Percentiles rank a stretch among this genome's conserved stretches.
phyloP scores from a whole-genome alignment of 306 rosid genomes.

The Acacia acuminata region DNA sequence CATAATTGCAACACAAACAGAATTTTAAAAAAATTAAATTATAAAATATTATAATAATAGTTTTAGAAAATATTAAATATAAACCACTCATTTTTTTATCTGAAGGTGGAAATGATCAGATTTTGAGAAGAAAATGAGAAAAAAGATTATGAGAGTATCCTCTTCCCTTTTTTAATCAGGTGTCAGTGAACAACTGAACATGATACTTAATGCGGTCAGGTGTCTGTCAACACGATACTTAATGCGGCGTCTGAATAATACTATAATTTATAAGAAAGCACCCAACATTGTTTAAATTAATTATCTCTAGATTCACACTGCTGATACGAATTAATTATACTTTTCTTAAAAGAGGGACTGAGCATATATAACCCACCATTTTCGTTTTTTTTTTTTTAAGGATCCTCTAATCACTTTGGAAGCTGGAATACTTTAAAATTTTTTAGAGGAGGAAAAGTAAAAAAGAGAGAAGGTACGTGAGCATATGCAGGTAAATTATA shows the following conservation, averaged over 20 bases:
- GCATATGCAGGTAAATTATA: neutral
- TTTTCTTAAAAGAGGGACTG: neutral
- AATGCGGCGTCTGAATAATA: neutral
- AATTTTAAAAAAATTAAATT: no score
- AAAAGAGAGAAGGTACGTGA: neutral
- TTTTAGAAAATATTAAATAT: no score
- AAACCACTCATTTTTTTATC: no score
- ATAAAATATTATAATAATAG: no score
- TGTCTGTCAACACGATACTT: conserved; percentile 13
- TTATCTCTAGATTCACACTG: neutral
- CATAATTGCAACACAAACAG: no score
- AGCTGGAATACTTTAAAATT: neutral
- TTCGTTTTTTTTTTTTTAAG: neutral
- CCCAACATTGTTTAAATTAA: conserved; percentile 9
- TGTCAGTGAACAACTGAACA: no score
- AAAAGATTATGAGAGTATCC: no score
- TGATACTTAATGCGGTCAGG: neutral
- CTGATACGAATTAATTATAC: neutral
- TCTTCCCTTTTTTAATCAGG: no score
- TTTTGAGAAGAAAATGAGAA: no score
- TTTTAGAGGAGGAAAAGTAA: neutral
- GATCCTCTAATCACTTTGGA: neutral
- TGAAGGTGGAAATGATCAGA: no score
- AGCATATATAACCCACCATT: neutral
- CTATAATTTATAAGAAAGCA: neutral